Conservation (phyloP, 495 filamentous ascomycete genomes). For the Tuber melanosporum region DNA sequence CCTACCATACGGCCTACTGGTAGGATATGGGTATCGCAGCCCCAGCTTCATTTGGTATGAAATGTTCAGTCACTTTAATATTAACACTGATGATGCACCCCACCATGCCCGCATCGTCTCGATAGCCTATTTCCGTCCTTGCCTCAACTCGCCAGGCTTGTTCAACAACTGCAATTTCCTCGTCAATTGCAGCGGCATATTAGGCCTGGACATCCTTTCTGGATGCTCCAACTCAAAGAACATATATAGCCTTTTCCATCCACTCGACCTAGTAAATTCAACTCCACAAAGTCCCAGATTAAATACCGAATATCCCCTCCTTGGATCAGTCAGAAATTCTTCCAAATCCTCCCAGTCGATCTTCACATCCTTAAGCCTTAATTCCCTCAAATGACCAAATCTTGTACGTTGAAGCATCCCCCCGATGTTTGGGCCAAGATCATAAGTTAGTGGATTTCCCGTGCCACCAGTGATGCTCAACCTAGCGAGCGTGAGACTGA, state of each 20-base stretch:
- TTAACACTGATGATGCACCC: neutral
- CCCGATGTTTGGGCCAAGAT: slow-evolving; percentile 14
- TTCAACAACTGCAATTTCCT: slow-evolving; percentile 12
- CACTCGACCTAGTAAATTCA: slow-evolving; percentile 4
- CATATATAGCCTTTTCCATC: slow-evolving; percentile 12
- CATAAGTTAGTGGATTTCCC: slow-evolving; percentile 18
- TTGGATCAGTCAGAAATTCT: slow-evolving; percentile 8
- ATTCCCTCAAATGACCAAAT: slow-evolving; percentile 2
- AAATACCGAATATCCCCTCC: slow-evolving; percentile 12
- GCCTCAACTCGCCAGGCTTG: no score
- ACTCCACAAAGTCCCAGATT: slow-evolving; percentile 11
- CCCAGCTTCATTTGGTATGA: neutral
- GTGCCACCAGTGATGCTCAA: neutral
- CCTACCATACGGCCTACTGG: neutral
- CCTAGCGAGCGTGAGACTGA: neutral
- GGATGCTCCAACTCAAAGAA: slow-evolving; percentile 22
- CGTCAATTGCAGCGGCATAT: slow-evolving; percentile 7
- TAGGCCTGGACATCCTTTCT: slow-evolving; percentile 5
- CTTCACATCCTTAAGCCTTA: slow-evolving; percentile 11
- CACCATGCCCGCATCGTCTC: neutral
- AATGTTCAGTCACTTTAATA: neutral
- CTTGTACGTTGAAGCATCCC: slow-evolving; percentile 4
- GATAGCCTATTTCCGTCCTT: neutral
- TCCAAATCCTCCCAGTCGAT: slow-evolving; percentile 11
- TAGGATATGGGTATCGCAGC: neutral